Base-by-base conservation (phyloP, 1,139 yeast species). In the Candida glucosophila region DNA sequence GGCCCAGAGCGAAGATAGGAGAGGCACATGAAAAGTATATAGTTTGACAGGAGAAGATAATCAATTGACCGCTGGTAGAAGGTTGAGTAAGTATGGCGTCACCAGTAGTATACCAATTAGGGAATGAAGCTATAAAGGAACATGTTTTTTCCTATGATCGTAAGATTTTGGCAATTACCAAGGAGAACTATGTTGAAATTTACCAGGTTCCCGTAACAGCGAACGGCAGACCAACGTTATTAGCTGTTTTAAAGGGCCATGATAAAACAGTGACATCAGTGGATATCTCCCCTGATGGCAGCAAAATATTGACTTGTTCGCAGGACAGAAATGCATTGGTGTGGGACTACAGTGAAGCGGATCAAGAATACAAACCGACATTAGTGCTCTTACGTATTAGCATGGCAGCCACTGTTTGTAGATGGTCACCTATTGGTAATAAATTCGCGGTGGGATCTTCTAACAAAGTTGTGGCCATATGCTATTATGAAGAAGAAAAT, bases 391-490 rank as follows among this genome's bases (percentile, higher is more conserved):
- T 92, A 48, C 74, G 98, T 53, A 86, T 92, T 55, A 82, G 78
- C 51, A 71, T 97, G 31, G 95, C 97, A 14, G 97, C 97, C 8
- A 90, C 97, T 4, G 73, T 74, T 40, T 95, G 88, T 30, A 69
- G 76, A 39, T 90, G 98, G 98, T 82, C 95, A 4, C 95, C 97
- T 14, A 74, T 73, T 38, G 97, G 96, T 12, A 61, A 60, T 47
- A 92, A 92, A 60, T 90, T 92, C 55, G 98, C 98, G 2, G 97
- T 90, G 23, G 98, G 97, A 1, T 83, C 96, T 4, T 83, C 95
- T 29, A 97, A 95, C 29, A 67, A 97, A 30, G 78, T 83, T 35
- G 79, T 92, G 52, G 95, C 98, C 11, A 81, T 92, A 26, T 92
- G 98, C 59, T 90, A 88, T 58, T 90, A 82, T 52, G 98, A 92